Evolutionary conservation across 352 stramenopile species (phyloP).

Genomic region (Phytophthora pseudosyringae): DNA sequence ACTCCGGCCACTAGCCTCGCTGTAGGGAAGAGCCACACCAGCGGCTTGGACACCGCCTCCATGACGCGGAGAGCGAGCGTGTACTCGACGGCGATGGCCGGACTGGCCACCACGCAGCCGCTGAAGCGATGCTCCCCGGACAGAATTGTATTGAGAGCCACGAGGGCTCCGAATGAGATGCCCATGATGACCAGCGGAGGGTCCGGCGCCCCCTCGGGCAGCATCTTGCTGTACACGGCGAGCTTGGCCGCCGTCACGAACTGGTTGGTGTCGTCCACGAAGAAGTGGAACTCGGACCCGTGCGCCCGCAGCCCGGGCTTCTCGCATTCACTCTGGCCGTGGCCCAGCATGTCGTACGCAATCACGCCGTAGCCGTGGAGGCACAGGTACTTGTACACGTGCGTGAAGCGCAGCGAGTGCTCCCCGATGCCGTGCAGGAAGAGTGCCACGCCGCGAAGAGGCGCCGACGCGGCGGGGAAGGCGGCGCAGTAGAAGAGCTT

Average conservation of each 20-base stretch:
- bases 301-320: conserved; percentile 41
- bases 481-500: conserved; percentile 64
- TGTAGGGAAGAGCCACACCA: conserved; percentile 51
- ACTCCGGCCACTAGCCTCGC: conserved; percentile 60
- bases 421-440: conserved; percentile 75
- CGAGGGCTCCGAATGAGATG: conserved; percentile 71
- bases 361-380: conserved; percentile 56
- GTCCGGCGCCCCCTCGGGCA: conserved; percentile 21
- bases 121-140: conserved; percentile 51
- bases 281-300: conserved; percentile 60
- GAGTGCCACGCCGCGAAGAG: conserved; percentile 56
- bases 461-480: conserved; percentile 39
- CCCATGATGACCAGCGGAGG: conserved; percentile 63
- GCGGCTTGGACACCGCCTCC: conserved; percentile 42
- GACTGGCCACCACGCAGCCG: conserved; percentile 58
- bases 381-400: conserved; percentile 63
- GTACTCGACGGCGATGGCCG: conserved; percentile 66
- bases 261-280: conserved; percentile 77
- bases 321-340: conserved; percentile 65
- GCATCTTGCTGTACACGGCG: conserved; percentile 42
- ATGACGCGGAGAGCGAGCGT: conserved; percentile 55
- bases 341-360: conserved; percentile 67
- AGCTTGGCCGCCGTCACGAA: conserved; percentile 56
- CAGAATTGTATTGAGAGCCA: conserved; percentile 64
- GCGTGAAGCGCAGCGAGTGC: conserved; percentile 62